Percentiles rank a stretch among this genome's conserved stretches.
phyloP scores from a whole-genome alignment of 108 stramenopile genomes.

The Stephanodiscus triporus region DNA sequence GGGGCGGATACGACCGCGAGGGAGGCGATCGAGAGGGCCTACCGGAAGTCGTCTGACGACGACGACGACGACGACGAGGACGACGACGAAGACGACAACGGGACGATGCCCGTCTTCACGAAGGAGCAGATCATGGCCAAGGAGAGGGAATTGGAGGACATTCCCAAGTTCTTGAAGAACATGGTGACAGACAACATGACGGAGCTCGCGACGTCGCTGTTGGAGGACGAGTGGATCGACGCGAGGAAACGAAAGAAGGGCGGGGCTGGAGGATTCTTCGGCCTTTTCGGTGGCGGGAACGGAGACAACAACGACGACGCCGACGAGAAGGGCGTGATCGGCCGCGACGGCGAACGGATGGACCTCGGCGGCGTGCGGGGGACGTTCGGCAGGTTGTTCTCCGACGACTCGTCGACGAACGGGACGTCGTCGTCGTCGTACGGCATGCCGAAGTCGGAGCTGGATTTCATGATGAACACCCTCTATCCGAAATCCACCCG shows the following conservation, averaged over 20 bases:
- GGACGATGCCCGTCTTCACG: slow-evolving; percentile 48
- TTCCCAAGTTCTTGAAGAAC: slow-evolving; percentile 47
- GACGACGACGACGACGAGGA: slow-evolving; percentile 8
- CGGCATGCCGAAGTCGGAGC: slow-evolving; percentile 13
- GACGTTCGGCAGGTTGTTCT: slow-evolving; percentile 38
- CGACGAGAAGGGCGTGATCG: slow-evolving; percentile 26
- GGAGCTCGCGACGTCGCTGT: slow-evolving; percentile 51
- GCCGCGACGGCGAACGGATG: slow-evolving; percentile 33
- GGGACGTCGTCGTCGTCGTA: slow-evolving; percentile 7
- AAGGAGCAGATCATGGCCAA: slow-evolving; percentile 55
- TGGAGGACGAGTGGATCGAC: slow-evolving; percentile 61
- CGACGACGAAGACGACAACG: slow-evolving; percentile 1
- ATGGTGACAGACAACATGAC: slow-evolving; percentile 55
- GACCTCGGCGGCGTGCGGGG: slow-evolving; percentile 20
- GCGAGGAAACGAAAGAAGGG: slow-evolving; percentile 24
- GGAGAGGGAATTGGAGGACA: slow-evolving; percentile 29
- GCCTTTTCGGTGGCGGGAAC: slow-evolving; percentile 24
- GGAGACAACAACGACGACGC: neutral
- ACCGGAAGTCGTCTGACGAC: slow-evolving; percentile 13
- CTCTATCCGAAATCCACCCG: slow-evolving; percentile 75
- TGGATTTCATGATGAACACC: slow-evolving; percentile 42
- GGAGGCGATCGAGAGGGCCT: slow-evolving; percentile 29
- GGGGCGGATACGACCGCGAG: slow-evolving; percentile 22
- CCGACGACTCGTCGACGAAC: slow-evolving; percentile 21
- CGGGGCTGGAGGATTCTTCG: slow-evolving; percentile 18